These are phyloP conservation scores for Blastocystis sp. DNA, from an alignment of 352 stramenopile species.

Conservation along the genomic window DNA sequence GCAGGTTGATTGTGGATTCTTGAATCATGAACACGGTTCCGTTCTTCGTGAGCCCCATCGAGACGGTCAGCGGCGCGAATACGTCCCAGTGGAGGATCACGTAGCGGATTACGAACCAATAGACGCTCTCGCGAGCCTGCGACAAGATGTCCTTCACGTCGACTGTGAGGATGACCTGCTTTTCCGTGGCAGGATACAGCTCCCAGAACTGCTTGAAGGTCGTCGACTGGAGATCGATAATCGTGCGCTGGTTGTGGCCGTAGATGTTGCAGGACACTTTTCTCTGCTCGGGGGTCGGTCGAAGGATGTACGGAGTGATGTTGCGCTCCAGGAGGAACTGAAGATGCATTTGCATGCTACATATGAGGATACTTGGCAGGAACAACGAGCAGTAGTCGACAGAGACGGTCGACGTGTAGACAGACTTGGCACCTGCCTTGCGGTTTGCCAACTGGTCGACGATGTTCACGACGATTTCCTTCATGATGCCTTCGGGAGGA, in stretches of 20 bases:
- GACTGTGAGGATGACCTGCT: neutral
- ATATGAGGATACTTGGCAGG: neutral
- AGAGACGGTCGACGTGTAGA: neutral
- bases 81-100: neutral
- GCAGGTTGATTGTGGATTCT: neutral
- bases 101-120: constrained; percentile 42
- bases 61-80: neutral
- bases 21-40: neutral
- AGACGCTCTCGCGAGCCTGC: constrained; percentile 7
- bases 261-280: neutral
- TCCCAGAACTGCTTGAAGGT: constrained; percentile 16
- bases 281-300: neutral
- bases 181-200: neutral
- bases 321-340: constrained; percentile 1
- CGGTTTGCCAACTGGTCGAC: neutral
- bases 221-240: neutral
- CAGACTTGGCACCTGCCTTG: neutral
- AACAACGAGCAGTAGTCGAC: neutral
- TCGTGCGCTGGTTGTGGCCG: neutral
- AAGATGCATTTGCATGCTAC: constrained; percentile 30
- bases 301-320: neutral
- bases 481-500: neutral
- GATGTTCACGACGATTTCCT: constrained; percentile 3
- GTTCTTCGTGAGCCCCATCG: neutral
- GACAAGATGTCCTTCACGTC: constrained; percentile 3